phyloP scores from a whole-genome alignment of 2,329 filamentous ascomycete species.

The Xylariaceae sp. region DNA sequence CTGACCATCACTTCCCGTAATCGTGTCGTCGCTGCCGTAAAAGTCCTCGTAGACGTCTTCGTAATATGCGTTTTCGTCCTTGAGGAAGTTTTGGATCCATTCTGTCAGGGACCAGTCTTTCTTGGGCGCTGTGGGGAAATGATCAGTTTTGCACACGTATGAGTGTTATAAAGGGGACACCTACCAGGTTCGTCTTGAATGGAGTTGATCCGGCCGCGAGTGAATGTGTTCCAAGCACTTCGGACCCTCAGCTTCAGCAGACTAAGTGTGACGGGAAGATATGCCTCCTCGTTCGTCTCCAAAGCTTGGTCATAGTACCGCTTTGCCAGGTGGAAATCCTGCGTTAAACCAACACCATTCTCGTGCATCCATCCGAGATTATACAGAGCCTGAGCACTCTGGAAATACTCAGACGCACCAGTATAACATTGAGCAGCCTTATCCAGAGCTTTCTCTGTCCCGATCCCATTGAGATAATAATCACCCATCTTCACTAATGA shows the following conservation, averaged over 20 bases:
- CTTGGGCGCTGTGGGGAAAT: slow-evolving; percentile 51
- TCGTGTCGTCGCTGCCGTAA: slow-evolving; percentile 53
- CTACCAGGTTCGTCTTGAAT: slow-evolving; percentile 86
- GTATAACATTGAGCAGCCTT: slow-evolving; percentile 93
- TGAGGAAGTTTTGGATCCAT: slow-evolving; percentile 83
- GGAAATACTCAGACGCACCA: slow-evolving; percentile 83
- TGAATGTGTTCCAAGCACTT: slow-evolving; percentile 93
- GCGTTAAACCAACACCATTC: slow-evolving; percentile 85
- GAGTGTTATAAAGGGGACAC: slow-evolving; percentile 24
- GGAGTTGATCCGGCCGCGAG: slow-evolving; percentile 83
- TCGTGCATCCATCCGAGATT: slow-evolving; percentile 99
- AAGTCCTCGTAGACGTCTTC: slow-evolving; percentile 55
- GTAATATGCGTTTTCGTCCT: slow-evolving; percentile 63
- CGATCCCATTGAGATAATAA: slow-evolving; percentile 85
- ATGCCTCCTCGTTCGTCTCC: slow-evolving; percentile 88
- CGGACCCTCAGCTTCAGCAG: slow-evolving; percentile 78
- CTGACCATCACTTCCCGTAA: slow-evolving; percentile 52
- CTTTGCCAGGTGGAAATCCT: slow-evolving; percentile 97
- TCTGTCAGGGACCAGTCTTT: slow-evolving; percentile 76
- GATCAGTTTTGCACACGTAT: slow-evolving; percentile 27
- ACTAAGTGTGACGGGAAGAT: slow-evolving; percentile 85
- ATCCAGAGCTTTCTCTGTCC: slow-evolving; percentile 65
- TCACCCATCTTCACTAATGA: slow-evolving; percentile 97
- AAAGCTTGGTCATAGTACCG: slow-evolving; percentile 91
- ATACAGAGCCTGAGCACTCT: slow-evolving; percentile 92